Percentiles rank a stretch among this genome's conserved stretches.
phyloP scores from a whole-genome alignment of 495 filamentous ascomycete genomes.

The Thermochaetoides thermophila region DNA sequence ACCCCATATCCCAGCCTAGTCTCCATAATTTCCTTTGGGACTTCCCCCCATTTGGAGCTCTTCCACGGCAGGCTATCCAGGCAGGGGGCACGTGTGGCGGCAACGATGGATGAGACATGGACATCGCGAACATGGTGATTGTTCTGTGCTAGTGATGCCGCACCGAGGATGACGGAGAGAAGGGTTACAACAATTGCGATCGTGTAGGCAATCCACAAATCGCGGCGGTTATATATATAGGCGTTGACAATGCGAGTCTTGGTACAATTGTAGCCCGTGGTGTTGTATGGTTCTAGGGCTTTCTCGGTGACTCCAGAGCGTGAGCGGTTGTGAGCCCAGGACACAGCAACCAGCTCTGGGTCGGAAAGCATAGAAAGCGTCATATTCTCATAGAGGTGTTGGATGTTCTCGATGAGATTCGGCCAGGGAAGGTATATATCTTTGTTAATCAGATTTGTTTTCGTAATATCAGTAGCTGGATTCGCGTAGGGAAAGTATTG shows the following conservation, averaged over 20 bases:
- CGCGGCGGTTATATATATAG: conserved; percentile 12
- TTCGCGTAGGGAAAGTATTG: conserved; percentile 8
- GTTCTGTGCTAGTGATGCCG: conserved; percentile 14
- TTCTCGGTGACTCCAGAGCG: conserved; percentile 5
- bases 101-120: conserved; percentile 13
- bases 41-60: conserved; percentile 15
- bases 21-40: conserved; percentile 11
- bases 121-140: conserved; percentile 13
- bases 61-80: conserved; percentile 16
- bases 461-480: conserved; percentile 4
- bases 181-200: conserved; percentile 8
- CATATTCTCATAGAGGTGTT: conserved; percentile 16
- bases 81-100: conserved; percentile 16
- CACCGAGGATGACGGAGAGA: conserved; percentile 11
- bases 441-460: conserved; percentile 13
- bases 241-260: conserved; percentile 12
- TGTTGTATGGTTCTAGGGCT: conserved; percentile 1
- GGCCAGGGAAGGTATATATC: conserved; percentile 8
- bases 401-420: conserved; percentile 7
- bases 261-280: conserved; percentile 17
- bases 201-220: conserved; percentile 18
- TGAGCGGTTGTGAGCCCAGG: conserved; percentile 11
- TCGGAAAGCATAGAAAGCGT: conserved; percentile 15
- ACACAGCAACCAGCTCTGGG: conserved; percentile 14
- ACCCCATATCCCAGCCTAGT: conserved; percentile 12